These are phyloP conservation scores for Kokia cookei DNA, from an alignment of 441 rosid genomes.

Conservation along the genomic window DNA sequence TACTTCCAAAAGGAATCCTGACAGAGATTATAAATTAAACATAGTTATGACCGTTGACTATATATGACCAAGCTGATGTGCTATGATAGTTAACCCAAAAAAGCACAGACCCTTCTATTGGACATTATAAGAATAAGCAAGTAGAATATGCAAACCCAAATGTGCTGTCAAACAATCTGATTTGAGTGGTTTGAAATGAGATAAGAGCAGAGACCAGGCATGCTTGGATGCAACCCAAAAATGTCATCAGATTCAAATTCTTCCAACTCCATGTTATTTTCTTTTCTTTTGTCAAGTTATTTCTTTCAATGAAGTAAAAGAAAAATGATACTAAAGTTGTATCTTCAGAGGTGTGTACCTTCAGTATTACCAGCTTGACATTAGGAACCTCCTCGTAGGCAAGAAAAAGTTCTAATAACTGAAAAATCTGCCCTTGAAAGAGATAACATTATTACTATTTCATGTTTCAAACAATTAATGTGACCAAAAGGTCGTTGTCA, in stretches of 20 bases:
- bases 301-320: not conserved
- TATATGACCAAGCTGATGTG: not conserved
- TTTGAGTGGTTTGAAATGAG: not conserved
- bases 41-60: not conserved
- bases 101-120: not conserved
- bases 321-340: not conserved
- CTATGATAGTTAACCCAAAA: not conserved
- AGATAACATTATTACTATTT: not conserved
- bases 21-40: not conserved
- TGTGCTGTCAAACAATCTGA: not conserved
- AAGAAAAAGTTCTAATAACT: constrained; percentile 8
- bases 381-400: constrained; percentile 15
- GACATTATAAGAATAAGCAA: not conserved
- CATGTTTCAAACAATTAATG: not conserved
- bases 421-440: constrained; percentile 2
- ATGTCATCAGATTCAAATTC: not conserved
- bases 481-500: not conserved
- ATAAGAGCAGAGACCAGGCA: not conserved
- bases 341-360: constrained; percentile 1
- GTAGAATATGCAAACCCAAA: not conserved
- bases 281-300: not conserved
- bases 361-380: constrained; percentile 11
- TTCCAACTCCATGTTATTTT: not conserved
- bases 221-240: not conserved
- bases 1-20: not conserved